Conservation (phyloP, 495 filamentous ascomycete species). For the Penicillium ochrochloron region DNA sequence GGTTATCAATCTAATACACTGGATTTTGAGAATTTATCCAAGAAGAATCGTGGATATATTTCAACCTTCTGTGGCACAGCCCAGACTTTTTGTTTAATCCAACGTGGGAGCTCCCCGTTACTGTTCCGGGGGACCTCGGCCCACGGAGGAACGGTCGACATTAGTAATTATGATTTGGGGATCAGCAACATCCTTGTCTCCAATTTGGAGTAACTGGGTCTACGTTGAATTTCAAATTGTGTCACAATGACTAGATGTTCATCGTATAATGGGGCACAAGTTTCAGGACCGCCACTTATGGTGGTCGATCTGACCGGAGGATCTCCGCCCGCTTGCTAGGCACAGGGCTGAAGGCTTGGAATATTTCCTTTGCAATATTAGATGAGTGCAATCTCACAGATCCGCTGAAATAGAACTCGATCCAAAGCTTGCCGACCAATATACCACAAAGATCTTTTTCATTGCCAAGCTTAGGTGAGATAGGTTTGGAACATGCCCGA, state of each 20-base stretch:
- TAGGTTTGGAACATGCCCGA: too few relatives aligned
- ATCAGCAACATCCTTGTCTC: conserved; percentile 13
- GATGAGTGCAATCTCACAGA: too few relatives aligned
- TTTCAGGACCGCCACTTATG: too few relatives aligned
- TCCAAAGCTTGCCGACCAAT: too few relatives aligned
- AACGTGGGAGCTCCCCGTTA: not conserved
- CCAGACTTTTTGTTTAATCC: conserved; percentile 1
- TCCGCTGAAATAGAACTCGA: too few relatives aligned
- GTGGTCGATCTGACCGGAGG: not conserved
- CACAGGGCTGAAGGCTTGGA: not conserved
- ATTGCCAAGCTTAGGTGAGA: too few relatives aligned
- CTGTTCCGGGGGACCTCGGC: conserved; percentile 14
- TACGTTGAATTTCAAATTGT: not conserved
- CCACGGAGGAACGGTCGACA: conserved; percentile 10
- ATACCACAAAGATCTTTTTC: too few relatives aligned
- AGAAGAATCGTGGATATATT: not conserved
- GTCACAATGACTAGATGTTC: not conserved
- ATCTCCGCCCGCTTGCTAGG: not conserved
- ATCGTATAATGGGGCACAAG: not conserved
- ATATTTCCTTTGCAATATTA: too few relatives aligned
- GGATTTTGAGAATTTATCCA: not conserved
- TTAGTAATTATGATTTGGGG: conserved; percentile 15
- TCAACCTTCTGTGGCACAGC: not conserved
- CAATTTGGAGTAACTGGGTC: conserved; percentile 7
- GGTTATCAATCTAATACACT: not conserved